Conservation (phyloP, 139 green algal genomes). For the Chlorokybus atmophyticus region DNA sequence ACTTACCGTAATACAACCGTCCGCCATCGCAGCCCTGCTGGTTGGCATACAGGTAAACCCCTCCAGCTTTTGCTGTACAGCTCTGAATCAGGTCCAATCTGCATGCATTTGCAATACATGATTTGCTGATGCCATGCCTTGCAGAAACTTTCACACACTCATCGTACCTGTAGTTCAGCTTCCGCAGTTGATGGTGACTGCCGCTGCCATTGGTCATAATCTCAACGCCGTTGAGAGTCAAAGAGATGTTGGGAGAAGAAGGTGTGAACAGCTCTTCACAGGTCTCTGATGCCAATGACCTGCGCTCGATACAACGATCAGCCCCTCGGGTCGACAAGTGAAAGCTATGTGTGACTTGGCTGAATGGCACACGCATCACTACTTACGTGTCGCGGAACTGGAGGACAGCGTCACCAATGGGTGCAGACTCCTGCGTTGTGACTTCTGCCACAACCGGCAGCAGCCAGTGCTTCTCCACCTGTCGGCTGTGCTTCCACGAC, state of each 20-base stretch:
- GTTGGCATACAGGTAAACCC: constrained; percentile 96
- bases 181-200: constrained; percentile 68
- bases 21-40: constrained; percentile 90
- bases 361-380: no score
- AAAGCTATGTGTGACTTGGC: no score
- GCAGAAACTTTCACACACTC: no score
- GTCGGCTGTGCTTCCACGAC: constrained; percentile 18
- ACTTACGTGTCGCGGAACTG: constrained; percentile 43
- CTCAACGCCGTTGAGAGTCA: constrained; percentile 58
- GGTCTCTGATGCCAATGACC: constrained; percentile 64
- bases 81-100: constrained; percentile 66
- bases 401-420: constrained; percentile 71
- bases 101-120: neutral
- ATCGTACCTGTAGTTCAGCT: constrained; percentile 62
- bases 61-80: constrained; percentile 73
- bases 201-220: constrained; percentile 88
- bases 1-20: constrained; percentile 71
- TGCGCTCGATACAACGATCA: no score
- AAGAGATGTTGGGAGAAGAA: constrained; percentile 32
- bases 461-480: constrained; percentile 55
- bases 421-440: constrained; percentile 48
- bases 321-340: no score
- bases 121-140: no score
- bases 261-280: constrained; percentile 97
- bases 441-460: constrained; percentile 36